These are phyloP conservation scores for Rhodosporidiobolus sp. DNA, from an alignment of 768 basidiomycete species.

Conservation along the genomic window DNA sequence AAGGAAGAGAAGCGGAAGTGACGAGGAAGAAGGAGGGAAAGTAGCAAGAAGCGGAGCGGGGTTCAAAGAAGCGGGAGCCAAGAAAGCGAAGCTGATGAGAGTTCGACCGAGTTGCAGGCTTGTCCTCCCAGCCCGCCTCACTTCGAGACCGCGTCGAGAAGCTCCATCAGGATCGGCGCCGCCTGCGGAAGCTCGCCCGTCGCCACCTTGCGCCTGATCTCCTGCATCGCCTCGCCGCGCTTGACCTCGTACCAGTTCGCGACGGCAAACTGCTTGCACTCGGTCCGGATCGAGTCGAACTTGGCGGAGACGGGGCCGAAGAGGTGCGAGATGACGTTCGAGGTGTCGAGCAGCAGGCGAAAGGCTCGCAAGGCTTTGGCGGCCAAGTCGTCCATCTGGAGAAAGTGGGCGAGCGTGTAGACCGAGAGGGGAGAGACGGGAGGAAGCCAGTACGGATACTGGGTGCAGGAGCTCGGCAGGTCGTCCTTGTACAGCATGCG, in stretches of 20 bases:
- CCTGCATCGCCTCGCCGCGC: neutral
- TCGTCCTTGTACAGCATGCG: neutral
- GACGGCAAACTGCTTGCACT: neutral
- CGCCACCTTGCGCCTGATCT: neutral
- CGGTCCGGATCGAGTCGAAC: neutral
- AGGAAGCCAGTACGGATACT: neutral
- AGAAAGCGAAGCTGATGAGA: no score
- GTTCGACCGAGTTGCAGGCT: no score
- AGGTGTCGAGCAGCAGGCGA: neutral
- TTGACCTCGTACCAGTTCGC: neutral
- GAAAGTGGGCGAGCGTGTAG: slow-evolving; percentile 17
- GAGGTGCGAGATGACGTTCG: neutral
- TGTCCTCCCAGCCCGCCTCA: no score
- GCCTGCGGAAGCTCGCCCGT: neutral
- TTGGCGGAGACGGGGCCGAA: neutral
- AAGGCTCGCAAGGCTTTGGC: neutral
- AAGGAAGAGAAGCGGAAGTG: no score
- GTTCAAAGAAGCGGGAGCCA: no score
- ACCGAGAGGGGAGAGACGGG: slow-evolving; percentile 12
- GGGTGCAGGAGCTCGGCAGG: no score
- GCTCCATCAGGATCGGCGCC: neutral
- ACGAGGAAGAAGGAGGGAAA: no score
- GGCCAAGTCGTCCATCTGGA: slow-evolving; percentile 1
- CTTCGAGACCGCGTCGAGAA: no score
- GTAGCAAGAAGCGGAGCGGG: no score